A percentile compares a stretch with the other conserved stretches of the same genome.
phyloP scores from a whole-genome alignment of 305 asterid species.

The Caryopteris hybrid region DNA sequence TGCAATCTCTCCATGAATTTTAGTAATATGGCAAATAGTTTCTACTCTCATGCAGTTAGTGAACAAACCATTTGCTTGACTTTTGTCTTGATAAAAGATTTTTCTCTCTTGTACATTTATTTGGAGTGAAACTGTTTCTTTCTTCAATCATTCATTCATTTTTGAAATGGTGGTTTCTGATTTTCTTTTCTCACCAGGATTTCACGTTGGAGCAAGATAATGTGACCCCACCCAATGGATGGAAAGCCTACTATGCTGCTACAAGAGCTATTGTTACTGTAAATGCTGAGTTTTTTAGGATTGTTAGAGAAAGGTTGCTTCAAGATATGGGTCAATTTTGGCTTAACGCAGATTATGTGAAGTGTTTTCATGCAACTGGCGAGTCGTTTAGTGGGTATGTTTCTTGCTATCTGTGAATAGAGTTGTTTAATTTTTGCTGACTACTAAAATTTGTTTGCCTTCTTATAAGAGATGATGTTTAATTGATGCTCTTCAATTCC shows the following conservation, averaged over 20 bases:
- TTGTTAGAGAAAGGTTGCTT: slow-evolving; percentile 64
- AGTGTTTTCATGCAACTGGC: slow-evolving; percentile 88
- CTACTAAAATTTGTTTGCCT: not conserved
- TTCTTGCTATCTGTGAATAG: slow-evolving; percentile 16
- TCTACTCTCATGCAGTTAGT: not conserved
- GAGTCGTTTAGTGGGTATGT: slow-evolving; percentile 83
- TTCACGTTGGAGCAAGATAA: slow-evolving; percentile 87
- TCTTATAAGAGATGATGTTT: not conserved
- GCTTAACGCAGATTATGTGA: slow-evolving; percentile 94
- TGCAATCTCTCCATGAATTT: not conserved
- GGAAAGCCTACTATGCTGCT: slow-evolving; percentile 98
- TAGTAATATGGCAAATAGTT: not conserved
- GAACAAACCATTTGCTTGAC: not conserved
- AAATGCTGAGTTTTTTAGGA: slow-evolving; percentile 67
- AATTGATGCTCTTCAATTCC: slow-evolving; percentile 1
- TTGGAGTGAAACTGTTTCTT: not conserved
- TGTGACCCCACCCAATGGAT: slow-evolving; percentile 74
- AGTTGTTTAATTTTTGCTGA: not conserved
- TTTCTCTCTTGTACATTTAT: not conserved
- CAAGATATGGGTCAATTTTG: slow-evolving; percentile 85
- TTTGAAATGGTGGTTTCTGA: slow-evolving; percentile 12
- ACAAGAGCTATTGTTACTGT: slow-evolving; percentile 75
- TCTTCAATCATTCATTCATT: slow-evolving; percentile 2
- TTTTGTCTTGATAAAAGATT: not conserved
- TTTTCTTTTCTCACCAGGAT: slow-evolving; percentile 48